phyloP scores from a whole-genome alignment of 2,329 filamentous ascomycete species.

The Sarocladiaceae sp. region DNA sequence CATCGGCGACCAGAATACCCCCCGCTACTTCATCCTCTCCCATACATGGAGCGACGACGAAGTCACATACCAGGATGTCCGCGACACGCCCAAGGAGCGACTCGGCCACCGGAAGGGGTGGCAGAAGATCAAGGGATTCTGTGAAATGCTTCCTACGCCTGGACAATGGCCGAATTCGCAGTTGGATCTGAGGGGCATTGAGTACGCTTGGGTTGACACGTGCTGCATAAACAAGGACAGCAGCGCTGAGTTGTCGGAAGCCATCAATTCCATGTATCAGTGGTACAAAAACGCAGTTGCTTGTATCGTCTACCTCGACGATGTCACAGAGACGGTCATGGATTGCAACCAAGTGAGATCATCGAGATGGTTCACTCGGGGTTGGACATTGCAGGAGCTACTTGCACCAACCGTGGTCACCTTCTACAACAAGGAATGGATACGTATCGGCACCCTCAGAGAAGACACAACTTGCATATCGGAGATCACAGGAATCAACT shows the following conservation, averaged over 20 bases:
- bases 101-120: conserved; percentile 14
- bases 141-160: conserved; percentile 2
- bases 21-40: conserved; percentile 29
- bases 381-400: conserved; percentile 64
- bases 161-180: background rate
- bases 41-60: conserved; percentile 30
- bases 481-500: conserved; percentile 18
- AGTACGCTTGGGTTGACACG: conserved; percentile 24
- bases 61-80: conserved; percentile 21
- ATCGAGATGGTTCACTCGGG: conserved; percentile 33
- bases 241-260: conserved; percentile 24
- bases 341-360: background rate
- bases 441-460: conserved; percentile 20
- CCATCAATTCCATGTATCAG: conserved; percentile 22
- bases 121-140: conserved; percentile 19
- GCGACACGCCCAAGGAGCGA: conserved; percentile 10
- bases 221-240: conserved; percentile 23
- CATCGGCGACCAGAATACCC: conserved; percentile 12
- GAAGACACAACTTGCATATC: conserved; percentile 13
- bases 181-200: conserved; percentile 7
- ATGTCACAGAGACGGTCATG: conserved; percentile 14
- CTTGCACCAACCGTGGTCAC: conserved; percentile 37
- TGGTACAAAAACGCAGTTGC: conserved; percentile 20
- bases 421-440: conserved; percentile 27
- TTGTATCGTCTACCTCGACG: conserved; percentile 21